Conservation (phyloP, 345 rosid species). For the Luvunga scandens region DNA sequence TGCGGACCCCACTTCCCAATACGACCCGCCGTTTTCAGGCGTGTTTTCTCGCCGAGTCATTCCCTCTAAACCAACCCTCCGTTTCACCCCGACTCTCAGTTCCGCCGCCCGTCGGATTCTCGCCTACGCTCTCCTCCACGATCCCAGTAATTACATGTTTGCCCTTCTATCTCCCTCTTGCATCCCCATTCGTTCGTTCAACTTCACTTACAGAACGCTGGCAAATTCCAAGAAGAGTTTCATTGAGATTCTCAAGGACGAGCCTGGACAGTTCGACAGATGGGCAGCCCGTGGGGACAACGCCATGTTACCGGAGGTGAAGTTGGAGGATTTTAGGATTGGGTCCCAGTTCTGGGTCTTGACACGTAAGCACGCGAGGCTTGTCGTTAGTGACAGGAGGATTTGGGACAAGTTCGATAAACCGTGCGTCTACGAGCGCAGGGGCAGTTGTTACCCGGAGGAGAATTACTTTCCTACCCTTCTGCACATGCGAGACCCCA, state of each 20-base stretch:
- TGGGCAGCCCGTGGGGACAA: constrained; percentile 80
- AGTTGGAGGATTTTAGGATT: constrained; percentile 60
- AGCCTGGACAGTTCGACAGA: constrained; percentile 50
- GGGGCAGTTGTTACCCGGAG: constrained; percentile 66
- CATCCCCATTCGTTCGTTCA: constrained; percentile 61
- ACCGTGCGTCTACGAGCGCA: constrained; percentile 37
- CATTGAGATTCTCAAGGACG: constrained; percentile 59
- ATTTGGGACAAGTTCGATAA: constrained; percentile 63
- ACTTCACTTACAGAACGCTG: constrained; percentile 47
- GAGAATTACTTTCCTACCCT: constrained; percentile 81
- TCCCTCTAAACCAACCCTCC: constrained; percentile 47
- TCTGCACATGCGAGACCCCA: constrained; percentile 52
- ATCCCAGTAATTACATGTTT: constrained; percentile 57
- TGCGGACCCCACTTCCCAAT: constrained; percentile 52
- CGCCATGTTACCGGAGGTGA: constrained; percentile 76
- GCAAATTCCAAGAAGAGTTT: constrained; percentile 51
- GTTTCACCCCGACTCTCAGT: constrained; percentile 55
- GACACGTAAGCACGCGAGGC: constrained; percentile 67
- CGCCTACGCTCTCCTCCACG: constrained; percentile 68
- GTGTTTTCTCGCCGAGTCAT: constrained; percentile 55
- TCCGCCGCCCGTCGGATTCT: constrained; percentile 73
- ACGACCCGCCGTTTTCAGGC: constrained; percentile 50
- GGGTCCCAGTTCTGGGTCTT: constrained; percentile 89
- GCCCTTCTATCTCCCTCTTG: constrained; percentile 69
- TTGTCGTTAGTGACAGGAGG: constrained; percentile 49